Percentiles rank a stretch among this genome's conserved stretches.
phyloP scores from a whole-genome alignment of 78 protist species.

The Tieghemostelium lacteum region DNA sequence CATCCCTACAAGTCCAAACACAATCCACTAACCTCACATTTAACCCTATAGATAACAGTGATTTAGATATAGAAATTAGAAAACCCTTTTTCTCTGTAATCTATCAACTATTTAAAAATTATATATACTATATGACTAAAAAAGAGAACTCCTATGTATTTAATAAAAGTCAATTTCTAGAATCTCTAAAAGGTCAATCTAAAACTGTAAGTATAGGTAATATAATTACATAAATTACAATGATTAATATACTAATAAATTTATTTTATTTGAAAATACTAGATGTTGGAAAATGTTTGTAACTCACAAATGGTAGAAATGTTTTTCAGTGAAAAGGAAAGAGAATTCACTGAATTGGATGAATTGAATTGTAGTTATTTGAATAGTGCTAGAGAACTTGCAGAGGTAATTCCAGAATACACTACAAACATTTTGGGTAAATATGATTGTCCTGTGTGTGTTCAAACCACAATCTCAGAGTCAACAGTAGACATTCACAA shows the following conservation, averaged over 20 bases:
- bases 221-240: no score
- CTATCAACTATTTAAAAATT: conserved; percentile 65
- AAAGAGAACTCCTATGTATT: conserved; percentile 22
- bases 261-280: no score
- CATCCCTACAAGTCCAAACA: background rate
- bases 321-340: conserved; percentile 57
- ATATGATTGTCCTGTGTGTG: conserved; percentile 51
- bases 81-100: conserved; percentile 76
- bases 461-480: conserved; percentile 7
- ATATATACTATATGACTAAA: conserved; percentile 18
- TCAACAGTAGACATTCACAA: conserved; percentile 9
- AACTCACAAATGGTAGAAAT: conserved; percentile 69
- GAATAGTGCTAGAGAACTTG: conserved; percentile 8
- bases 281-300: conserved; percentile 32
- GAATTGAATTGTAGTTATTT: conserved; percentile 27
- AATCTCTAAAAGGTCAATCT: background rate
- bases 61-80: conserved; percentile 30
- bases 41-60: conserved; percentile 24
- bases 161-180: conserved; percentile 36
- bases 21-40: background rate
- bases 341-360: conserved; percentile 24
- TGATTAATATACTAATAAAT: no score
- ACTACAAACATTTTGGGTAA: conserved; percentile 22
- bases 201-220: background rate
- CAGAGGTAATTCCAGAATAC: conserved; percentile 15